Base-by-base conservation (phyloP, 495 filamentous ascomycete genomes). In the Aspergillus heteromorphus region DNA sequence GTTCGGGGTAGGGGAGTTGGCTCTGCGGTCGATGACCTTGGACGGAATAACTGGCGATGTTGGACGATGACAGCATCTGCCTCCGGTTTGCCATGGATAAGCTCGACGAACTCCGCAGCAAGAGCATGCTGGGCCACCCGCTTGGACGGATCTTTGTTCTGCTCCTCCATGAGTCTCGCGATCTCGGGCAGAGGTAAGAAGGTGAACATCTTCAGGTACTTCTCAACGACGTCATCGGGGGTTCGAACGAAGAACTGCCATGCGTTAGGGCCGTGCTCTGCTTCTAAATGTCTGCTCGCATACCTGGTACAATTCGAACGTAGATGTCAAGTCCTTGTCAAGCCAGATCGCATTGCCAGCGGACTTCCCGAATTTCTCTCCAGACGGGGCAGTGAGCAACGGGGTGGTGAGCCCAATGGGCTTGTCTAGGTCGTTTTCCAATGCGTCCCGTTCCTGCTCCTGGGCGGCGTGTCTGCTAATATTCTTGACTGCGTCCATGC, bases 261-360 rank as follows among this genome's bases (percentile, higher is more conserved):
- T 2, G 16, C 11, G 55, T 75, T 53, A 43, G 45, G n/a, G 7
- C 17, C 16, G 16, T 9, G 14, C 4, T 17, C 13, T n/a, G 0
- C 13, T 48, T 4, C 51, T 27, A 18, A 13, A 55, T 10, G 13
- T 19, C 5, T n/a, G 23, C n/a, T 13, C n/a, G 57, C 63, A 23
- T 67, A 85, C 84, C 64, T 84, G 83, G 67, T 97, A 97, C 2
- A 97, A 77, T 54, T 97, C 89, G 58, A 92, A 97, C 0, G 82
- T 70, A 19, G 79, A 83, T 0, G 92, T 96, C 79, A 88, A 80
- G 58, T 83, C 83, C 49, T 72, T 77, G 67, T 96, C 90, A 2
- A 99, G 81, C 93, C 93, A 97, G 18, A 99, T 72, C 2, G 95
- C 92, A 66, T 97, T 97, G 13, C 91, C 92, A 16, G 91, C 87